phyloP scores from a whole-genome alignment of 306 rosid genomes.

The Aeschynomene evenia region DNA sequence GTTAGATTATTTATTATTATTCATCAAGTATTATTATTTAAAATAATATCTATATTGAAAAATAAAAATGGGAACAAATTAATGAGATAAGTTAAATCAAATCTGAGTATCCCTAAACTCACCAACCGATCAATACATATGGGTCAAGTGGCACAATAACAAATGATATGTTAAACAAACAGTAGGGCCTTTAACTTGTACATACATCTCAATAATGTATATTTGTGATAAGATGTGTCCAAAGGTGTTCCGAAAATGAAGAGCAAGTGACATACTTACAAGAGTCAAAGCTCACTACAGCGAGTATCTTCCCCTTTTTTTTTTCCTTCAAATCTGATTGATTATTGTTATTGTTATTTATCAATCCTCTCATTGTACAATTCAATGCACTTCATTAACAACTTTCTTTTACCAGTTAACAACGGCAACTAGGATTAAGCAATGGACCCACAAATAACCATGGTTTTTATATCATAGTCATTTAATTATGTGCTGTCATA shows the following conservation, averaged over 20 bases:
- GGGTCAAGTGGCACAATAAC: constrained; percentile 16
- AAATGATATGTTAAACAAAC: not conserved
- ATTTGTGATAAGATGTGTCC: constrained; percentile 21
- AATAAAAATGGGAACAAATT: not conserved
- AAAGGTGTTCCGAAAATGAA: not conserved
- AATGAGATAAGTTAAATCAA: not conserved
- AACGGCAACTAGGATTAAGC: not conserved
- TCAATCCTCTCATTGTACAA: not conserved
- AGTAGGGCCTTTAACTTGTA: constrained; percentile 13
- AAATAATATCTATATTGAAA: not conserved
- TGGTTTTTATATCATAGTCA: too few species aligned
- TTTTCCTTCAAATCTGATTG: not conserved
- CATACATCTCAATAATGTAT: constrained; percentile 5
- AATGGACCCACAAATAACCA: not conserved
- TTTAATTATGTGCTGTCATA: too few species aligned
- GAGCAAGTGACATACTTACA: constrained; percentile 1
- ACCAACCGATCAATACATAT: not conserved
- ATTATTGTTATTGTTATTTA: not conserved
- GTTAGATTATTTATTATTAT: too few species aligned
- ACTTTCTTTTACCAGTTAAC: not conserved
- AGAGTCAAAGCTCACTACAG: not conserved
- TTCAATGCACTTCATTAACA: not conserved
- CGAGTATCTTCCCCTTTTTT: not conserved
- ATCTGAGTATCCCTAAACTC: not conserved
- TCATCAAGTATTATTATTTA: too few species aligned